phyloP scores from a whole-genome alignment of 495 filamentous ascomycete species.

The Halenospora varia region DNA sequence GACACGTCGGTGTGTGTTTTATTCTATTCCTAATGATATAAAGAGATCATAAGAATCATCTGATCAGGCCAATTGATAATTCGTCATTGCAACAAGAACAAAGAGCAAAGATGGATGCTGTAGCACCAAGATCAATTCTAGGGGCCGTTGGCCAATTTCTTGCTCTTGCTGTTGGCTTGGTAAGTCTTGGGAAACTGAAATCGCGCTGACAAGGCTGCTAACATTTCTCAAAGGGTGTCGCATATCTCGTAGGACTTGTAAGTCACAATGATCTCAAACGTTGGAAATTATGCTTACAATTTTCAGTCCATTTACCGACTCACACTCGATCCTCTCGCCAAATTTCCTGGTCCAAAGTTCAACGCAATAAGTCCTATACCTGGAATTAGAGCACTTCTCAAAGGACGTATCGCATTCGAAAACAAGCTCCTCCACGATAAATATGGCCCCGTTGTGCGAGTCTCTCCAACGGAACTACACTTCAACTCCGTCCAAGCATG shows the following conservation, averaged over 20 bases:
- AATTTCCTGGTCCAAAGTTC: slow-evolving; percentile 12
- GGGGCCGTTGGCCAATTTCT: slow-evolving; percentile 9
- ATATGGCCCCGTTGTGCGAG: slow-evolving; percentile 24
- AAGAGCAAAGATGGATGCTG: not conserved
- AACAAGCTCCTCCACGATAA: slow-evolving; percentile 20
- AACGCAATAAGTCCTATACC: slow-evolving; percentile 3
- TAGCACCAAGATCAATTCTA: not conserved
- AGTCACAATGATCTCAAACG: not conserved
- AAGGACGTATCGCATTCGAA: slow-evolving; percentile 9
- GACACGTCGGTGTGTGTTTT: not conserved
- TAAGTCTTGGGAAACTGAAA: not conserved
- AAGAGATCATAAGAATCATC: not conserved
- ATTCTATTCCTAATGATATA: not conserved
- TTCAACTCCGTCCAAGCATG: slow-evolving; percentile 11
- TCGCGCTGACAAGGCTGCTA: not conserved
- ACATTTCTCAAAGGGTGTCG: not conserved
- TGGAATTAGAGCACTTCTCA: slow-evolving; percentile 8
- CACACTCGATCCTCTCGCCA: slow-evolving; percentile 10
- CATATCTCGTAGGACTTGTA: not conserved
- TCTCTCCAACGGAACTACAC: slow-evolving; percentile 16
- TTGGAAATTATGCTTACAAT: not conserved
- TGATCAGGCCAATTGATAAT: too few relatives aligned
- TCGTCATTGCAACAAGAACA: too few relatives aligned
- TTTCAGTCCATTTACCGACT: slow-evolving; percentile 10
- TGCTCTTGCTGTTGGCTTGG: not conserved